Base-by-base conservation (phyloP, 1,139 yeast species). In the Meyerozyma elateridarum region DNA sequence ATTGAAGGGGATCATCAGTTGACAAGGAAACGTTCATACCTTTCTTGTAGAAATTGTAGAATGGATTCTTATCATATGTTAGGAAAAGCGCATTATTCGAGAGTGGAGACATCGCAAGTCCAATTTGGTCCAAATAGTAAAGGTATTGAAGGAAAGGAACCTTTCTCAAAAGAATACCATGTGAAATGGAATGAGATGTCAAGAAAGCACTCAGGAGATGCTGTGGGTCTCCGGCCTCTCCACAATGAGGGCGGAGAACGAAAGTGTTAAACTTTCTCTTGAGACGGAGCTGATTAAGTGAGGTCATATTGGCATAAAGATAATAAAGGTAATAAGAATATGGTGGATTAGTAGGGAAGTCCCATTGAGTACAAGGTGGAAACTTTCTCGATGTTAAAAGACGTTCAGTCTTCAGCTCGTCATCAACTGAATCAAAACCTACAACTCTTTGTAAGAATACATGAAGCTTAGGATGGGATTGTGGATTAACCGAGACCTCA, bases 201-300 rank as follows among this genome's bases (percentile, higher is more conserved):
- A 93, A 62, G 51, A 84, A 93, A 1, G 98, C 93, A 35, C 91
- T 74, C 28, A 89, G 87, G 53, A 93, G 70, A 61, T 93, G 98
- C 49, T 89, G 97, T 1, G 98, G 96, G 50, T 93, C 97, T 34
- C 99, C 99, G 5, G 98, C 99, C 59, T 93, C 99, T 42, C 99
- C 99, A 48, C 96, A 85, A 56, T 93, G 99, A 2, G 99, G 99
- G 49, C 98, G 76, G 46, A 93, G 66, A 13, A 87, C 94, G 59
- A 93, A 81, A 0, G 97, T 89, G 53, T 85, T 89, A 59, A 75
- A 84, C 0, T 85, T 82, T 34, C 88, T 70, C 39, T 64, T 70
- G 26, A 69, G 61, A 59, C 99, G 76, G 74, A 91, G 80, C 42
- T 80, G 77, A 54, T 93, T 93, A 56, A 93, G 71, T 4, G 94